Conservation (phyloP, 2,329 filamentous ascomycete genomes). For the Neonectria neomacrospora region DNA sequence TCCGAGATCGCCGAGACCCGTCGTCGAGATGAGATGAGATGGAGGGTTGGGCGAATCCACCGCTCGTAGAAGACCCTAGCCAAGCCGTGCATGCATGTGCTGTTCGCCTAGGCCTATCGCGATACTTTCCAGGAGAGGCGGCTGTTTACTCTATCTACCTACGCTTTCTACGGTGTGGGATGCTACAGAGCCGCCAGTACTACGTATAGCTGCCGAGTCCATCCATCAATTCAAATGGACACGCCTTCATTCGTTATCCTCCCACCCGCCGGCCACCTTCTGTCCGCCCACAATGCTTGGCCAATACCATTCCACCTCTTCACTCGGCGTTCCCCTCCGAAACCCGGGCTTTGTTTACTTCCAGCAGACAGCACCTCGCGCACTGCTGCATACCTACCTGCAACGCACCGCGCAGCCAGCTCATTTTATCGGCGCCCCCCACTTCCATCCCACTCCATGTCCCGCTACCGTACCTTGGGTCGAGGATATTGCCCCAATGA, state of each 20-base stretch:
- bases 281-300: background rate
- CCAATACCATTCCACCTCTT: conserved; percentile 7
- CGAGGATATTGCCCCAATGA: conserved; percentile 30
- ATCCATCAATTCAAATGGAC: background rate
- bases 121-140: background rate
- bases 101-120: background rate
- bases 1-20: background rate
- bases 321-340: conserved; percentile 4
- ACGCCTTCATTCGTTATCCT: background rate
- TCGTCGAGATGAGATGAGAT: conserved; percentile 1
- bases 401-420: conserved; percentile 29
- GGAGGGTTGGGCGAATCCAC: conserved; percentile 1
- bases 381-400: conserved; percentile 29
- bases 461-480: conserved; percentile 22
- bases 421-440: conserved; percentile 39
- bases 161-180: background rate
- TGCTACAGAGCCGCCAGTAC: conserved; percentile 5
- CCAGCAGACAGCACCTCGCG: conserved; percentile 3
- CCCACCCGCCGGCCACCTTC: background rate
- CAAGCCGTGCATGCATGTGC: conserved; percentile 2
- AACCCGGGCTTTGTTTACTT: conserved; percentile 9
- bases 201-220: conserved; percentile 13
- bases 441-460: conserved; percentile 26
- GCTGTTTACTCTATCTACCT: background rate
- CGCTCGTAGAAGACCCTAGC: conserved; percentile 7